Conservation (phyloP, 257 asterid species). For the Agastache rugosa region DNA sequence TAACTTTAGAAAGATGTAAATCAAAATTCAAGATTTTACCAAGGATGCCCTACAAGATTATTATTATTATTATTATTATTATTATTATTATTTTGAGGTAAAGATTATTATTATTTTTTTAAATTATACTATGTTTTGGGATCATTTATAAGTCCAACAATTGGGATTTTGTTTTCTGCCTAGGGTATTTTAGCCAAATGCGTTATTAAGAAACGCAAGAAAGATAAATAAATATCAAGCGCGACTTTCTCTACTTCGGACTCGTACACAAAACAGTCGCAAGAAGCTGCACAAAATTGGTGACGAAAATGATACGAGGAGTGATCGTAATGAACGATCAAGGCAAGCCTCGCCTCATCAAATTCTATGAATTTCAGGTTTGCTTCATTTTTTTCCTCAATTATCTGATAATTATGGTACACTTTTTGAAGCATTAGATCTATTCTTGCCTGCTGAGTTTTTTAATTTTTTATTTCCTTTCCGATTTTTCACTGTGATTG, state of each 20-base stretch:
- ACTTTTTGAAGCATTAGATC: slow-evolving; percentile 7
- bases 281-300: slow-evolving; percentile 17
- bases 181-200: not conserved
- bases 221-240: not conserved
- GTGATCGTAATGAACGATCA: slow-evolving; percentile 89
- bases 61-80: too few species aligned
- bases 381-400: not conserved
- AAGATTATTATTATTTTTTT: too few species aligned
- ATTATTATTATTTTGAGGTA: too few species aligned
- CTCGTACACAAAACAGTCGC: not conserved
- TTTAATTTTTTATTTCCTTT: not conserved
- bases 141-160: not conserved
- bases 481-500: slow-evolving; percentile 6
- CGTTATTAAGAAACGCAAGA: not conserved
- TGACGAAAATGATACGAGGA: slow-evolving; percentile 72
- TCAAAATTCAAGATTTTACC: too few species aligned
- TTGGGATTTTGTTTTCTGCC: not conserved
- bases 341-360: slow-evolving; percentile 95
- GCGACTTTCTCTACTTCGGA: slow-evolving; percentile 11
- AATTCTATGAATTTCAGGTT: slow-evolving; percentile 84
- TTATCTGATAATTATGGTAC: not conserved
- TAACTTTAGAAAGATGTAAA: too few species aligned
- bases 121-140: too few species aligned
- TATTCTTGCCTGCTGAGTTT: not conserved
- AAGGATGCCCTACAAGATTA: too few species aligned